Evolutionary conservation across 495 filamentous ascomycete genomes (phyloP).

Genomic region (Penicillium longicatenatum): DNA sequence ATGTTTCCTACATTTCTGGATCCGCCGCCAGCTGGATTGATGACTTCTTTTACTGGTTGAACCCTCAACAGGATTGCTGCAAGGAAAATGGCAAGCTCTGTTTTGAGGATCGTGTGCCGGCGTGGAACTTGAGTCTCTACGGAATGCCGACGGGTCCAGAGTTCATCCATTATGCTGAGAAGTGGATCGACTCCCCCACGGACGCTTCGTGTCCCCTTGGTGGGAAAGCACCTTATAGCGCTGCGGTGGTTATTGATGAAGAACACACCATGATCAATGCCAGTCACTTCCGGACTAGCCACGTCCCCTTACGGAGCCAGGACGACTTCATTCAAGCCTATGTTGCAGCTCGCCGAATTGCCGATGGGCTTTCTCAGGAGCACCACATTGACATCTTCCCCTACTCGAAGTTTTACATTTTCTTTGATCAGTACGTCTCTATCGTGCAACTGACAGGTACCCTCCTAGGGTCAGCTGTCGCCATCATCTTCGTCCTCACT

Average conservation of each 20-base stretch:
- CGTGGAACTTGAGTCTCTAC: constrained; percentile 82
- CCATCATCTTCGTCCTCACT: constrained; percentile 77
- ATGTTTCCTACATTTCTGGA: constrained; percentile 92
- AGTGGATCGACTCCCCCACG: constrained; percentile 81
- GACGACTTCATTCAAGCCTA: constrained; percentile 93
- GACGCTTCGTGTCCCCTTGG: constrained; percentile 82
- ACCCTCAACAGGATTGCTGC: constrained; percentile 86
- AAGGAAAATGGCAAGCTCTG: constrained; percentile 66
- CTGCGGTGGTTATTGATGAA: constrained; percentile 78
- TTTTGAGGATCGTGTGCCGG: constrained; percentile 71
- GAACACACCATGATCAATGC: constrained; percentile 65
- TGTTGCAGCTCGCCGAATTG: constrained; percentile 86
- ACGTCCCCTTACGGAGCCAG: constrained; percentile 82
- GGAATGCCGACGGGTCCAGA: constrained; percentile 94
- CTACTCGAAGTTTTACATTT: constrained; percentile 96
- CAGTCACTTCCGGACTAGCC: constrained; percentile 88
- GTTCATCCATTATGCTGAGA: constrained; percentile 79
- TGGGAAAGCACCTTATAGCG: constrained; percentile 82
- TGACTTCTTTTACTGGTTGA: constrained; percentile 94
- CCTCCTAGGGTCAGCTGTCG: constrained; percentile 79
- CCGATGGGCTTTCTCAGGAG: constrained; percentile 64
- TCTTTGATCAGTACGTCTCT: constrained; percentile 93
- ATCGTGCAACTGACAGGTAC: constrained; percentile 78
- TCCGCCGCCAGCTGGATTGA: constrained; percentile 94
- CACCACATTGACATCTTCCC: constrained; percentile 84